phyloP scores from a whole-genome alignment of 2,329 filamentous ascomycete genomes.

The Coniochaeta sp. region DNA sequence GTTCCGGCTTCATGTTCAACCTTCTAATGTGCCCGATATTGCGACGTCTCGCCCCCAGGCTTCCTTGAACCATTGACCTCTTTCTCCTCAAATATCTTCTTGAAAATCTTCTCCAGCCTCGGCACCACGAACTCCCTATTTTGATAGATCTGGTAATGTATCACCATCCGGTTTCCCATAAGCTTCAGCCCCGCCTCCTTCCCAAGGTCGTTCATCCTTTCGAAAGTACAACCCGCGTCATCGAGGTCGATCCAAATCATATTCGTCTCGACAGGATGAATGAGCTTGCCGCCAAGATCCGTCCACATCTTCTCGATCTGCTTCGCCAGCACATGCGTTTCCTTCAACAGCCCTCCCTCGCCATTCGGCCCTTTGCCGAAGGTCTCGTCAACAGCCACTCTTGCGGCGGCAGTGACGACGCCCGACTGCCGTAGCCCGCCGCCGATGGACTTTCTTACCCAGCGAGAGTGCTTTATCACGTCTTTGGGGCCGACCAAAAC shows the following conservation, averaged over 20 bases:
- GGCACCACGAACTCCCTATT: slow-evolving; percentile 51
- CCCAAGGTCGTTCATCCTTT: slow-evolving; percentile 30
- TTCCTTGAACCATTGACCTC: neutral
- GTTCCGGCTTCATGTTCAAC: neutral
- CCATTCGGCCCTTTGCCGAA: slow-evolving; percentile 54
- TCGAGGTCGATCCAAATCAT: slow-evolving; percentile 81
- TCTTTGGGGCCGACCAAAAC: slow-evolving; percentile 34
- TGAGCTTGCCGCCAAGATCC: slow-evolving; percentile 58
- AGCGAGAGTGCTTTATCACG: slow-evolving; percentile 61
- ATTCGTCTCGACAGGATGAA: slow-evolving; percentile 74
- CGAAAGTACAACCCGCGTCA: slow-evolving; percentile 38
- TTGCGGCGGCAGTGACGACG: slow-evolving; percentile 65
- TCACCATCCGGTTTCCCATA: slow-evolving; percentile 33
- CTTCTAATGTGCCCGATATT: slow-evolving; percentile 2
- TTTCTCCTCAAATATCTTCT: slow-evolving; percentile 21
- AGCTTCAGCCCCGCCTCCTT: slow-evolving; percentile 34
- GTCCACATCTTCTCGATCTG: slow-evolving; percentile 57
- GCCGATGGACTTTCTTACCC: slow-evolving; percentile 73
- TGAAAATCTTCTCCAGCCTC: slow-evolving; percentile 49
- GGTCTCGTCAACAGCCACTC: slow-evolving; percentile 71
- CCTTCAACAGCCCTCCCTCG: slow-evolving; percentile 52
- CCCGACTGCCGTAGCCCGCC: slow-evolving; percentile 73
- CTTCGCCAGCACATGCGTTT: slow-evolving; percentile 55
- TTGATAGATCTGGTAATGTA: slow-evolving; percentile 54
- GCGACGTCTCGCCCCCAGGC: neutral